Percentiles rank a stretch among this genome's conserved stretches.
Conservation (phyloP, 352 stramenopile genomes). For the Globisporangium viniferum region DNA sequence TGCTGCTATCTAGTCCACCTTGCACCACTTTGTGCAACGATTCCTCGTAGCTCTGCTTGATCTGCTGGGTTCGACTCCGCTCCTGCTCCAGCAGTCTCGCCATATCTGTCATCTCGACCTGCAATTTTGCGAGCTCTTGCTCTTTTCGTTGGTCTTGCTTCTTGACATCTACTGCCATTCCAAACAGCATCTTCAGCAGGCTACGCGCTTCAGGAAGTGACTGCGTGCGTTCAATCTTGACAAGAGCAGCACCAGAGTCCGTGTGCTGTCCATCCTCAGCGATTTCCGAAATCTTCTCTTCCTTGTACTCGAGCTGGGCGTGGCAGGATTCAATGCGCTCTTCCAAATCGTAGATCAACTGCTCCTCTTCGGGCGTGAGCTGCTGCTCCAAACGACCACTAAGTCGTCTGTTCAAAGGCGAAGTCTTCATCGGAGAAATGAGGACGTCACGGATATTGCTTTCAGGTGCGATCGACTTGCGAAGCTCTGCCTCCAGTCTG, state of each 20-base stretch:
- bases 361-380: slow-evolving; percentile 77
- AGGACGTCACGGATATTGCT: slow-evolving; percentile 77
- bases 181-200: slow-evolving; percentile 81
- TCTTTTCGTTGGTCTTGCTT: slow-evolving; percentile 84
- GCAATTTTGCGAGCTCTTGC: slow-evolving; percentile 67
- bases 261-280: slow-evolving; percentile 40
- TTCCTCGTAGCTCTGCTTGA: slow-evolving; percentile 83
- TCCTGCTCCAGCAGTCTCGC: slow-evolving; percentile 60
- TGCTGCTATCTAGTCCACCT: slow-evolving; percentile 29
- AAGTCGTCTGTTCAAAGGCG: slow-evolving; percentile 35
- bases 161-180: slow-evolving; percentile 85
- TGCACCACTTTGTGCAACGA: slow-evolving; percentile 74
- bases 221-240: slow-evolving; percentile 81
- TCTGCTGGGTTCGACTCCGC: slow-evolving; percentile 66
- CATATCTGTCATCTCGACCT: slow-evolving; percentile 72
- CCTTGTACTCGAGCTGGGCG: slow-evolving; percentile 85
- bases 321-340: slow-evolving; percentile 86
- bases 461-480: slow-evolving; percentile 54
- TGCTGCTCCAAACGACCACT: slow-evolving; percentile 45
- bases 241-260: slow-evolving; percentile 46
- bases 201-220: slow-evolving; percentile 80
- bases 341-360: slow-evolving; percentile 79
- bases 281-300: slow-evolving; percentile 87
- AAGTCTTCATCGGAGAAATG: slow-evolving; percentile 66
- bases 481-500: slow-evolving; percentile 66